Evolutionary conservation across 192 early-diverging fungal genomes (phyloP).

Genomic region (Spizellomyces sp.): DNA sequence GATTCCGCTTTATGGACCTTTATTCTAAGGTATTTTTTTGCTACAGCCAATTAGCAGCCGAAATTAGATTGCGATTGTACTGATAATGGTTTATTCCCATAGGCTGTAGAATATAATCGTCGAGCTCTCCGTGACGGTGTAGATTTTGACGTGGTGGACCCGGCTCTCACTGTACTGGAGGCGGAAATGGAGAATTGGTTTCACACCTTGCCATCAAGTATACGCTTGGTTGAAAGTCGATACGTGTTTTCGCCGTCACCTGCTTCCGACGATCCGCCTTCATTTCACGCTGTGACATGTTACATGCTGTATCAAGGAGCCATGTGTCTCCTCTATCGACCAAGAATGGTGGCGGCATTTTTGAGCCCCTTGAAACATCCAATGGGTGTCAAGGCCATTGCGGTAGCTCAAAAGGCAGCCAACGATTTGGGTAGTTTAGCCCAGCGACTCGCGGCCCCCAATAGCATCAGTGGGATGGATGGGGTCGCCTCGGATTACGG

Average conservation of each 20-base stretch:
- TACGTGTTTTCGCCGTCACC: background rate
- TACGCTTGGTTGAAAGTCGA: background rate
- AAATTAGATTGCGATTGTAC: background rate
- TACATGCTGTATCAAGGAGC: conserved; percentile 16
- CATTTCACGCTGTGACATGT: conserved; percentile 12
- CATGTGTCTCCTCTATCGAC: conserved; percentile 22
- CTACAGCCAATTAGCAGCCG: background rate
- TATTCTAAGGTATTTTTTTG: conserved; percentile 12
- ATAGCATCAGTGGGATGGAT: background rate
- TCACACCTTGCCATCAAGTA: conserved; percentile 4
- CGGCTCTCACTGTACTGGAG: background rate
- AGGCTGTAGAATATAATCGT: conserved; percentile 26
- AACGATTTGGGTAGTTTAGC: conserved; percentile 6
- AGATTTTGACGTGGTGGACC: background rate
- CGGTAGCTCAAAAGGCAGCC: conserved; percentile 8
- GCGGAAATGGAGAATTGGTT: conserved; percentile 20
- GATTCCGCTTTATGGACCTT: background rate
- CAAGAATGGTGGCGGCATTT: conserved; percentile 21
- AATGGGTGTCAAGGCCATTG: conserved; percentile 3
- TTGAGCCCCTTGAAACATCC: background rate
- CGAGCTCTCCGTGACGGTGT: background rate
- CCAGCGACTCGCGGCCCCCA: background rate
- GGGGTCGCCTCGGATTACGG: background rate
- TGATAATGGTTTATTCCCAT: background rate
- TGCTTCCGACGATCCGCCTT: background rate